phyloP scores from a whole-genome alignment of 2,329 filamentous ascomycete genomes.

The Diaporthe sp. region DNA sequence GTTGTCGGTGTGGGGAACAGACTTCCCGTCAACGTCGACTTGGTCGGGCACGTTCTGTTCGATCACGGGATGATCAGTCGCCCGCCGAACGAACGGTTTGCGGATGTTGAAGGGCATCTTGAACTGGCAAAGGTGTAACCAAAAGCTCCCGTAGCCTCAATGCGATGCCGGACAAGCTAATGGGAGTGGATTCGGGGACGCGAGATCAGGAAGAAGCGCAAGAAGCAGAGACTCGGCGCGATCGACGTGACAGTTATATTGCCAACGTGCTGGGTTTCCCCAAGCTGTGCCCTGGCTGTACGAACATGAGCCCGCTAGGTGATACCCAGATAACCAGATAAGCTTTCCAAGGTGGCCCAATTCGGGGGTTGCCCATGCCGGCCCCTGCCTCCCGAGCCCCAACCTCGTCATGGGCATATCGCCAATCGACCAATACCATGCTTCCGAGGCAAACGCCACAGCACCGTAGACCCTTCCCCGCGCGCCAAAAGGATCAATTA shows the following conservation, averaged over 20 bases:
- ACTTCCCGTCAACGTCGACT: slow-evolving; percentile 33
- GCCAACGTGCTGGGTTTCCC: neutral
- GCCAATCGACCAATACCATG: slow-evolving; percentile 15
- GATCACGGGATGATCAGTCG: slow-evolving; percentile 34
- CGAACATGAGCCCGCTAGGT: neutral
- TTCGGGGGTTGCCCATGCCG: neutral
- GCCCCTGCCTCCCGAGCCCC: neutral
- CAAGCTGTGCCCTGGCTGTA: neutral
- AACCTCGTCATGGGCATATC: slow-evolving; percentile 3
- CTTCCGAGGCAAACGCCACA: neutral
- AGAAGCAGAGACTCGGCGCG: neutral
- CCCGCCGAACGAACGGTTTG: slow-evolving; percentile 31
- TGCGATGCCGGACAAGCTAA: neutral
- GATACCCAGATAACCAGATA: neutral
- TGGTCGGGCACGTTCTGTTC: slow-evolving; percentile 2
- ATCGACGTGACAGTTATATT: slow-evolving; percentile 9
- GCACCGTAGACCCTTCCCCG: neutral
- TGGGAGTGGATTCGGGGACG: neutral
- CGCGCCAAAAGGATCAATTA: slow-evolving; percentile 5
- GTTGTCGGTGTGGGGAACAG: neutral
- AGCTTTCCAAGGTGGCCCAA: slow-evolving; percentile 10
- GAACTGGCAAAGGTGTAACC: neutral
- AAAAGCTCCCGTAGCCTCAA: slow-evolving; percentile 5
- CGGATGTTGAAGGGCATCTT: slow-evolving; percentile 34
- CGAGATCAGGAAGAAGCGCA: neutral